phyloP scores from a whole-genome alignment of 257 asterid species.

The Cordia subcordata region DNA sequence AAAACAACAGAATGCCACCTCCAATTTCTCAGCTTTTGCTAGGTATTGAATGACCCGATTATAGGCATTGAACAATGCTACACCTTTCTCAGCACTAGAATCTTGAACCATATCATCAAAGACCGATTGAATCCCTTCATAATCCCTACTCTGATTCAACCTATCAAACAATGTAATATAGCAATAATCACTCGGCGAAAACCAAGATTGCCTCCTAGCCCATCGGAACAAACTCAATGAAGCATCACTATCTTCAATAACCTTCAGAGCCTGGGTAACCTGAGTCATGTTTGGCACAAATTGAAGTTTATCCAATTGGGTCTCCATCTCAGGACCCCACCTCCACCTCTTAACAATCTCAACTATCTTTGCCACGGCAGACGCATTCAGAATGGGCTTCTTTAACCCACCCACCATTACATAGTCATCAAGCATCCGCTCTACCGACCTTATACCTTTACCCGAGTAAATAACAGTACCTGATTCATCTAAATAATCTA shows the following conservation, averaged over 20 bases:
- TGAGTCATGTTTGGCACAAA: no score
- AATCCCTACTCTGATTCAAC: conserved; percentile 66
- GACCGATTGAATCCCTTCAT: conserved; percentile 70
- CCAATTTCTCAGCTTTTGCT: no score
- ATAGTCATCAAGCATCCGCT: no score
- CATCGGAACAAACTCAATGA: no score
- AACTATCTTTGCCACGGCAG: conserved; percentile 87
- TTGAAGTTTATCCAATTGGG: no score
- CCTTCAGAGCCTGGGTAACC: no score
- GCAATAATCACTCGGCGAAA: conserved; percentile 59
- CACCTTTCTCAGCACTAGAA: conserved; percentile 24
- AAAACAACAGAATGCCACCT: conserved; percentile 22
- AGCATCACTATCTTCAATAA: no score
- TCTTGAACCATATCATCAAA: no score
- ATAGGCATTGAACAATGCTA: conserved; percentile 44
- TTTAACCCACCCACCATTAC: conserved; percentile 28
- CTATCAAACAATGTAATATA: conserved; percentile 63
- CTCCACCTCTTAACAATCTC: conserved; percentile 72
- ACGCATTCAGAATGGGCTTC: conserved; percentile 74
- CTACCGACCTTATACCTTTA: conserved; percentile 53
- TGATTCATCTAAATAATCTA: conserved; percentile 81
- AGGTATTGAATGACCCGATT: conserved; percentile 18
- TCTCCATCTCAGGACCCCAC: no score
- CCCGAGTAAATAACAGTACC: conserved; percentile 86
- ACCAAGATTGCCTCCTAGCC: conserved; percentile 38